Evolutionary conservation across 2,329 filamentous ascomycete genomes (phyloP), one percentile per base, ranked within the genome.

Genomic region (Alternaria triticimaculans): DNA sequence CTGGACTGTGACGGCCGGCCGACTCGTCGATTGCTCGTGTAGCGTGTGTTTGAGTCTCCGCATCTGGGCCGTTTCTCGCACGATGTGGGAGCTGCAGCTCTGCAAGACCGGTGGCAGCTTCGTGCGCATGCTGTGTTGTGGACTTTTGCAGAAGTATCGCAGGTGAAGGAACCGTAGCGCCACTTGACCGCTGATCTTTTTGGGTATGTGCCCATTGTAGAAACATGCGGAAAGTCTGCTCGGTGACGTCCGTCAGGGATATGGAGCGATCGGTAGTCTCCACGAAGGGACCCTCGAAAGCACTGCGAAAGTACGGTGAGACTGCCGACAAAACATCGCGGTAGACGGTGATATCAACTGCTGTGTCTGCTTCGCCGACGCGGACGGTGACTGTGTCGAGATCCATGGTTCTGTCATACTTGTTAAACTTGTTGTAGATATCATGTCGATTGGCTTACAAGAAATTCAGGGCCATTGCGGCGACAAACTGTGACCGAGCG

Each of bases 21-120:
- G 1, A 1, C 26, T 14, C 28, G 49, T 51, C 49, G 14, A 51
- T 20, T 23, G 28, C 46, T 28, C 3, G 0, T 18, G 6, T 26
- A 3, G 1, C 3, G 4, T 12, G 12, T 12, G 20, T 6, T 2
- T 4, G 20, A 12, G 6, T 5, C 3, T 5, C 11, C 0, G 12
- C n/a, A 2, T 46, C 4, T 46, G 44, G 20, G 6, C 6, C 2
- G 44, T 12, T 23, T 2, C 6, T 9, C 20, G 44, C 5, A 9
- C 4, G 20, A 6, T 10, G 12, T 5, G 20, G 12, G 1, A 0
- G 6, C 18, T 45, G 18, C 4, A 8, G 18, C 43, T 45, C 43
- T 23, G 5, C 11, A 30, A 10, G 11, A 5, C 5, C 4, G 2
- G 26, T 30, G 2, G 6, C 14, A 18, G n/a, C 5, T 2, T 15